Percentiles rank a stretch among this genome's conserved stretches.
These are phyloP conservation scores for Wickerhamiella parazyma DNA, from an alignment of 805 yeast genomes.

Conservation along the genomic window DNA sequence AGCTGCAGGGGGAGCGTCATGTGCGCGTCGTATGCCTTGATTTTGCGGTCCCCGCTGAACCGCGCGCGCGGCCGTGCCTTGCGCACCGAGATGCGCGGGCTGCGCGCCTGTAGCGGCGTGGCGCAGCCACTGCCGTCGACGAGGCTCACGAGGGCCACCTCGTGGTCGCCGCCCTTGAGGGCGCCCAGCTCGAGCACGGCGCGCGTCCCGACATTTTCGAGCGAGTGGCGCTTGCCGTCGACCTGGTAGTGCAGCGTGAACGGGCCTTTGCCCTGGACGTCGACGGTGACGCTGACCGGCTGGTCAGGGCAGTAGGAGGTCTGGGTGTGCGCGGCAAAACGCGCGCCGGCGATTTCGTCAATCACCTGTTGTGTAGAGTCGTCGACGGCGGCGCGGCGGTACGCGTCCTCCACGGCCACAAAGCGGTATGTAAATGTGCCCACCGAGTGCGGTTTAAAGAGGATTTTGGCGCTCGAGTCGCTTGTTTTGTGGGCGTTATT, in stretches of 20 bases:
- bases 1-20: constrained; percentile 40
- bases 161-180: constrained; percentile 54
- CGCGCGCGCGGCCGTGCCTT: constrained; percentile 50
- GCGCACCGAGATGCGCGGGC: constrained; percentile 54
- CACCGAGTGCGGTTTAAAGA: constrained; percentile 63
- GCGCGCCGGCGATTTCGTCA: constrained; percentile 29
- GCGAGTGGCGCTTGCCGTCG: constrained; percentile 12
- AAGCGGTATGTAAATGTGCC: constrained; percentile 73
- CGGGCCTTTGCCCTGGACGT: constrained; percentile 69
- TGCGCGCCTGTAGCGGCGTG: constrained; percentile 52
- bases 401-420: constrained; percentile 40
- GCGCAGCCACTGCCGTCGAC: constrained; percentile 68
- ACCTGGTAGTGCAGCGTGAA: constrained; percentile 58
- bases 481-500: constrained; percentile 22
- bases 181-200: constrained; percentile 29
- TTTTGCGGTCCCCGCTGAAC: constrained; percentile 30
- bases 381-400: constrained; percentile 27
- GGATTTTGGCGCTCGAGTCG: constrained; percentile 39
- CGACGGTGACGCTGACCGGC: constrained; percentile 36
- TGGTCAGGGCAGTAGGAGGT: constrained; percentile 37
- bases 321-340: constrained; percentile 20
- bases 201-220: constrained; percentile 32
- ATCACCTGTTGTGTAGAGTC: constrained; percentile 22
- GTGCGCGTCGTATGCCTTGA: constrained; percentile 39
- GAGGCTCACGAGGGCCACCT: constrained; percentile 47